phyloP scores from a whole-genome alignment of 2,329 filamentous ascomycete species.

The Bipolaris victoriae region DNA sequence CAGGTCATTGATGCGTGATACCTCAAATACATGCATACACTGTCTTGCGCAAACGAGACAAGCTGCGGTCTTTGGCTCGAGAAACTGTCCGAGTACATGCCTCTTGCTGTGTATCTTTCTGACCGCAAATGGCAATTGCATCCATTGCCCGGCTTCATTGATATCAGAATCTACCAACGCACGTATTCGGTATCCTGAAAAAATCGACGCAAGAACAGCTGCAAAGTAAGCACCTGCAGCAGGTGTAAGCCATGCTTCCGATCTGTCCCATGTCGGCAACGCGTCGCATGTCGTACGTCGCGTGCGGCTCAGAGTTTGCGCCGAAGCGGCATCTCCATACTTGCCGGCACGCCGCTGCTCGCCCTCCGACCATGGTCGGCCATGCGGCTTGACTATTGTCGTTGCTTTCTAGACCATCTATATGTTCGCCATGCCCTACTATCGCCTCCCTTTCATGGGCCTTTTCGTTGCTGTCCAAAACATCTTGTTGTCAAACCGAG shows the following conservation, averaged over 20 bases:
- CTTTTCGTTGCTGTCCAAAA: not conserved
- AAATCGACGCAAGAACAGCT: conserved; percentile 6
- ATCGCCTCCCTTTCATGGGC: not conserved
- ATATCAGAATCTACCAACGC: not conserved
- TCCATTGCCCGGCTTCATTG: not conserved
- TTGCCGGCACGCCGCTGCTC: conserved; percentile 25
- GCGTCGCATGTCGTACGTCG: conserved; percentile 20
- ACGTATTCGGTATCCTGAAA: conserved; percentile 3
- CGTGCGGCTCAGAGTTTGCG: conserved; percentile 24
- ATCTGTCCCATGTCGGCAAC: conserved; percentile 20
- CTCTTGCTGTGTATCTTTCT: not conserved
- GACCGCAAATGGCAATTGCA: not conserved
- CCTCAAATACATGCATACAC: not conserved
- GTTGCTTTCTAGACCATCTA: not conserved
- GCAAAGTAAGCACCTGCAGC: conserved; percentile 22
- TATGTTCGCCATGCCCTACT: not conserved
- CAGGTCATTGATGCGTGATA: conserved; percentile 30
- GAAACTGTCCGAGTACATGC: not conserved
- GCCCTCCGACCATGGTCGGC: not conserved
- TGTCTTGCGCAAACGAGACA: not conserved
- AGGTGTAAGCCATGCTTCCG: conserved; percentile 21
- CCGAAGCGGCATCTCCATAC: conserved; percentile 36
- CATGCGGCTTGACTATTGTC: not conserved
- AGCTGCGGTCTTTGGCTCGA: not conserved
- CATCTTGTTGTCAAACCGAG: not conserved